Percentiles rank a stretch among this genome's conserved stretches.
Evolutionary conservation across 139 green algal genomes (phyloP).

Genomic region (Dunaliella primolecta): DNA sequence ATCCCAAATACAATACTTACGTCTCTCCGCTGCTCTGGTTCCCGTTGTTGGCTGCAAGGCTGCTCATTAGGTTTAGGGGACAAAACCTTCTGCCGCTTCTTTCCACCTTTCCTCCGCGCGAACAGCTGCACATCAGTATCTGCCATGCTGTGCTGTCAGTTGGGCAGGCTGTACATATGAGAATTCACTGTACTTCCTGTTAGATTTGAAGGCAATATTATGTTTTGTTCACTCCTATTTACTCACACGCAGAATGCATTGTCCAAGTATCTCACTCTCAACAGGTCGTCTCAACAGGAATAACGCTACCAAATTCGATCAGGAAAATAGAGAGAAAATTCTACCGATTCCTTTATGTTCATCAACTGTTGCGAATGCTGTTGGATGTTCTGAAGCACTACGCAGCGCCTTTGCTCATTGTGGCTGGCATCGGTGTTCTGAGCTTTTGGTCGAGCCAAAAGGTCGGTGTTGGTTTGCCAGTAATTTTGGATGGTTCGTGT

Average conservation of each 20-base stretch:
- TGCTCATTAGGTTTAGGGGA: not conserved
- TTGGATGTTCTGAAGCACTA: too few species aligned
- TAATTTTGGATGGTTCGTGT: too few species aligned
- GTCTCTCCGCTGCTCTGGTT: too few species aligned
- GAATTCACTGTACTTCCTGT: not conserved
- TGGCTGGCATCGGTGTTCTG: too few species aligned
- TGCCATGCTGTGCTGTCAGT: too few species aligned
- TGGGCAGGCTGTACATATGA: too few species aligned
- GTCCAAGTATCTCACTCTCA: not conserved
- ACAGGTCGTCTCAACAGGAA: not conserved
- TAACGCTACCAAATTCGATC: not conserved
- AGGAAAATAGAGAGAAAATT: not conserved
- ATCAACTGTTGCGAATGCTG: too few species aligned
- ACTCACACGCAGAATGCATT: not conserved
- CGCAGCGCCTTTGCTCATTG: too few species aligned
- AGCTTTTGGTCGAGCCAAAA: too few species aligned
- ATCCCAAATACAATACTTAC: too few species aligned
- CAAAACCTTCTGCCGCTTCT: not conserved
- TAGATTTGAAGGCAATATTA: not conserved
- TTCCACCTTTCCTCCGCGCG: not conserved
- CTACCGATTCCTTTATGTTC: too few species aligned
- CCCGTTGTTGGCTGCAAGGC: slow-evolving; percentile 10
- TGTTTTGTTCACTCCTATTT: not conserved
- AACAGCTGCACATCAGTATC: slow-evolving; percentile 8
- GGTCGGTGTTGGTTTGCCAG: too few species aligned